Conservation (phyloP, 306 rosid genomes). For the Luffa aegyptiaca region DNA sequence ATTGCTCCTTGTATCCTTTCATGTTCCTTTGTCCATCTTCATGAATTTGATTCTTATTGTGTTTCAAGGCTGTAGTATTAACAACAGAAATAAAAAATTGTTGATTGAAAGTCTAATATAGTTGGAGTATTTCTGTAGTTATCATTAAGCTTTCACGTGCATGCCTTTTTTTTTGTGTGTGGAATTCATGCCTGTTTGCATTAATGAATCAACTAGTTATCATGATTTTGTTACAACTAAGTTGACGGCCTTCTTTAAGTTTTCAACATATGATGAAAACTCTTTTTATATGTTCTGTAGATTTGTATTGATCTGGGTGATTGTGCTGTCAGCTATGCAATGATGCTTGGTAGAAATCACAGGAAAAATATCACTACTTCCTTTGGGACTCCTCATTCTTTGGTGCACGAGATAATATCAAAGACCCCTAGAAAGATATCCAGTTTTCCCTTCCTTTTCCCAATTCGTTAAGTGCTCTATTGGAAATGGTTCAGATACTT, state of each 20-base stretch:
- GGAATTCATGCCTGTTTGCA: not conserved
- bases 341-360: not conserved
- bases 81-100: not conserved
- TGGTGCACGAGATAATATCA: not conserved
- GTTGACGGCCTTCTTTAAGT: not conserved
- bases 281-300: not conserved
- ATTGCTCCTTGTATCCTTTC: constrained; percentile 89
- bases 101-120: not conserved
- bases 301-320: not conserved
- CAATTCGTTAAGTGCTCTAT: no score
- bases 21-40: not conserved
- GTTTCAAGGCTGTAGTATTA: not conserved
- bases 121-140: not conserved
- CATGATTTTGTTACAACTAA: not conserved
- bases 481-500: not conserved
- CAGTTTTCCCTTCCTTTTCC: no score
- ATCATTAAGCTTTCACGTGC: not conserved
- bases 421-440: no score
- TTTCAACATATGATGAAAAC: not conserved
- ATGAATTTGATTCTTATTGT: not conserved
- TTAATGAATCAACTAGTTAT: not conserved
- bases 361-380: not conserved
- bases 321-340: not conserved
- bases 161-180: not conserved
- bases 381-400: not conserved